These are phyloP conservation scores for Penicillium sp. DNA, from an alignment of 2,329 filamentous ascomycete genomes.

Conservation along the genomic window DNA sequence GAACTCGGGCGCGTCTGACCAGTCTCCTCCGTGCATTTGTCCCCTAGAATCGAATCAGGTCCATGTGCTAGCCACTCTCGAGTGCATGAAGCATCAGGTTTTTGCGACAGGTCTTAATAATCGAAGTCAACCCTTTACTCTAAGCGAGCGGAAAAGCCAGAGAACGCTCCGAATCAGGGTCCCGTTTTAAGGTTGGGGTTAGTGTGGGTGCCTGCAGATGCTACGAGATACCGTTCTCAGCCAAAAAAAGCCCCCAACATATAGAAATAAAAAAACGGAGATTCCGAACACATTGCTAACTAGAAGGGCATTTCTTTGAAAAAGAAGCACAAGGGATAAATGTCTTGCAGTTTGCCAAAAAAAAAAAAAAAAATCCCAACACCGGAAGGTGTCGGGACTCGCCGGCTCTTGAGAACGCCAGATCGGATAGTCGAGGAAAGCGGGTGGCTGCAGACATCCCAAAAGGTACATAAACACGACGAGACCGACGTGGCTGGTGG, in stretches of 20 bases:
- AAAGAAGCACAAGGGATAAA: no score
- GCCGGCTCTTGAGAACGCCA: not conserved
- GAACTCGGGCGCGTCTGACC: no score
- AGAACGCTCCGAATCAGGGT: constrained; percentile 6
- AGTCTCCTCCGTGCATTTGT: not conserved
- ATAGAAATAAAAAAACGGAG: not conserved
- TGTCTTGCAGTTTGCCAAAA: no score
- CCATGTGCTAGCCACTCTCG: no score
- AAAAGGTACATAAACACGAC: constrained; percentile 16
- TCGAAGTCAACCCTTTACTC: no score
- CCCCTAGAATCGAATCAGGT: no score
- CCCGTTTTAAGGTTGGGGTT: constrained; percentile 24
- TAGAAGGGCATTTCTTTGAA: not conserved
- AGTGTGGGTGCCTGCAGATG: constrained; percentile 24
- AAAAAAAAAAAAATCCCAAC: not conserved
- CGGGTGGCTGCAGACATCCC: constrained; percentile 46
- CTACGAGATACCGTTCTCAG: constrained; percentile 13
- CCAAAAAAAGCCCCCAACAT: no score
- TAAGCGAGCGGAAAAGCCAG: no score
- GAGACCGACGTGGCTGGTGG: constrained; percentile 20
- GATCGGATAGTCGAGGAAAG: constrained; percentile 31
- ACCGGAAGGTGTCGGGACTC: not conserved
- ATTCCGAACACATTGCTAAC: not conserved
- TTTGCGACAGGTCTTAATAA: no score
- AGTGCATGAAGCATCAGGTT: no score